These are phyloP conservation scores for Phytophthora sp. DNA, from an alignment of 352 stramenopile genomes.

Conservation along the genomic window DNA sequence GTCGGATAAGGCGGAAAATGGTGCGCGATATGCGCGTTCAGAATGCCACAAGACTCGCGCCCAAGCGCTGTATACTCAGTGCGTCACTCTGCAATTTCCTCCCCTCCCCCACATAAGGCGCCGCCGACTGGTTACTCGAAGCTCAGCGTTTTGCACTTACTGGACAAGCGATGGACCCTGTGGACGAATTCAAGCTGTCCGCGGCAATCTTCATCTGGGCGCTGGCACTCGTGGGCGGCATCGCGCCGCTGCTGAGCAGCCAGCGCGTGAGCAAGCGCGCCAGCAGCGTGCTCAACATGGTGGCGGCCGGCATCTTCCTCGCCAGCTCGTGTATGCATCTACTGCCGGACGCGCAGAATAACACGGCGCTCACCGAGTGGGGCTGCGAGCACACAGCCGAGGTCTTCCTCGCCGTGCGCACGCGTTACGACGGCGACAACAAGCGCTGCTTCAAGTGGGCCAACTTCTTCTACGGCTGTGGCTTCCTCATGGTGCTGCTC, in stretches of 20 bases:
- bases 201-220: slow-evolving; percentile 63
- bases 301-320: slow-evolving; percentile 82
- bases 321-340: slow-evolving; percentile 81
- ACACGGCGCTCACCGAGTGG: slow-evolving; percentile 55
- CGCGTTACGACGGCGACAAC: slow-evolving; percentile 32
- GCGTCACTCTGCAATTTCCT: slow-evolving; percentile 31
- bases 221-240: slow-evolving; percentile 60
- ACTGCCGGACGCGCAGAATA: slow-evolving; percentile 76
- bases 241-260: slow-evolving; percentile 57
- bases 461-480: slow-evolving; percentile 82
- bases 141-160: slow-evolving; percentile 3
- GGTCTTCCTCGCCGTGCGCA: slow-evolving; percentile 41
- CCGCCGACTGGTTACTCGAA: slow-evolving; percentile 1
- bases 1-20: slow-evolving; percentile 36
- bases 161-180: slow-evolving; percentile 41
- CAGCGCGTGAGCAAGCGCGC: slow-evolving; percentile 43
- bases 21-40: slow-evolving; percentile 3
- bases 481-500: slow-evolving; percentile 79
- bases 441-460: slow-evolving; percentile 74
- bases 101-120: no score
- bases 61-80: slow-evolving; percentile 5
- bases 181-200: slow-evolving; percentile 72
- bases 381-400: slow-evolving; percentile 54
- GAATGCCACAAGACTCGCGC: slow-evolving; percentile 8
- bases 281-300: slow-evolving; percentile 82